Evolutionary conservation across 2,329 filamentous ascomycete genomes (phyloP).

Genomic region (Colletotrichum sp.): DNA sequence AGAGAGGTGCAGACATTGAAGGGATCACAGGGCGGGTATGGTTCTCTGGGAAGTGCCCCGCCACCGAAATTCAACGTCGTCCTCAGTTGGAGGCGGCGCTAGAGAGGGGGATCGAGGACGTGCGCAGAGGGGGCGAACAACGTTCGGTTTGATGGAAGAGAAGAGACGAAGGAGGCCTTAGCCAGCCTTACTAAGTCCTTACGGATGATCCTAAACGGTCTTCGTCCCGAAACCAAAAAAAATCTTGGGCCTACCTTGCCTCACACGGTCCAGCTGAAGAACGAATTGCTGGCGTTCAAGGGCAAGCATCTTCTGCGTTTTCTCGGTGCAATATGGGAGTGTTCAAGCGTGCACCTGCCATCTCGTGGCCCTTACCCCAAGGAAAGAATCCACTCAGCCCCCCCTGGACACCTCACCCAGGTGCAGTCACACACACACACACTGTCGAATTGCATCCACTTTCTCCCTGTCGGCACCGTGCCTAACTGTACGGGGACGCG

Average conservation of each 20-base stretch:
- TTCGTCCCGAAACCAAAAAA: neutral
- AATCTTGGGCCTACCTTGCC: neutral
- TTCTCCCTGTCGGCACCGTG: constrained; percentile 12
- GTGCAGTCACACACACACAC: neutral
- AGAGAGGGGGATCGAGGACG: neutral
- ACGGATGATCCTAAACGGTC: neutral
- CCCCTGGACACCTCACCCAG: neutral
- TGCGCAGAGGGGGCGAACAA: neutral
- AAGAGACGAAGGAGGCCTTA: neutral
- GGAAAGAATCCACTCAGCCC: neutral
- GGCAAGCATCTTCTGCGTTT: neutral
- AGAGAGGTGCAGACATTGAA: neutral
- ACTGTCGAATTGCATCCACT: neutral
- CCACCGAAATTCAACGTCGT: neutral
- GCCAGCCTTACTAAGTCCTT: constrained; percentile 5
- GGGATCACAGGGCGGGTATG: neutral
- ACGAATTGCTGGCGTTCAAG: neutral
- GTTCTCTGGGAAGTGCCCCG: neutral
- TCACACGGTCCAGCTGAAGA: neutral
- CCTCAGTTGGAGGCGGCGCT: neutral
- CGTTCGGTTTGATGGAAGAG: neutral
- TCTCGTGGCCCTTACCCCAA: neutral
- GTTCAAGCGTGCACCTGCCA: neutral
- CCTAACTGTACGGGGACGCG: neutral
- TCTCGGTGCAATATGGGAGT: constrained; percentile 4